Base-by-base conservation (phyloP, 1,284 basidiomycete genomes). In the Amylostereum areolatum region DNA sequence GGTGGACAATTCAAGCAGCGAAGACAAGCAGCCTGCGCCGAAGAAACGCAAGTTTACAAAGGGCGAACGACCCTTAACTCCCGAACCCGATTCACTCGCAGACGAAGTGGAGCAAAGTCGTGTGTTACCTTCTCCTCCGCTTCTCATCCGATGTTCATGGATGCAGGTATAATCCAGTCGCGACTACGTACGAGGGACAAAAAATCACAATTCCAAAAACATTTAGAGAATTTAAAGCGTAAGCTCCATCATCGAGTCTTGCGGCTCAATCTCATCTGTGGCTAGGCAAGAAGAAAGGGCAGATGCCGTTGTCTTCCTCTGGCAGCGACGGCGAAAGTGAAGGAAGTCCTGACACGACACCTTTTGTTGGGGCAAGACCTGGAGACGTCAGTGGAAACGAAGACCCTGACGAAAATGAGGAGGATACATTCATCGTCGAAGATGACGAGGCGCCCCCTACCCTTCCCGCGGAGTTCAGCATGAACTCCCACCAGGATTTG, bases 391-490 rank as follows among this genome's bases (percentile, higher is more conserved):
- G 18, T 18, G 18, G 18, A 18, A 18, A 43, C n/a, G 41, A 43
- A 28, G 18, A 24, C 11, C 10, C n/a, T 4, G 28, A 29, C n/a
- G 41, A 29, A 18, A 18, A 18, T 18, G 18, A 75, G 3, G 74
- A 77, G 43, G 70, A 67, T 39, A 90, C 89, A 60, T 86, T 92
- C 50, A 80, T 87, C 2, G 83, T 90, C 50, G 89, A 92, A 57
- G 80, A 79, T 50, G 73, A 69, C n/a, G 62, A 60, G 4, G 66
- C 52, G 10, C 66, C 59, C 0, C 57, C 67, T 2, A 65, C 73
- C 11, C 73, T 93, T 11, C 92, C 91, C 5, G 70, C 73, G 25
- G 74, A 83, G 55, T 94, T 90, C 66, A 91, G 86, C 61, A 81
- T 87, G 78, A 78, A 79, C 52, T 74, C 82, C 0, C 81, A 84